Evolutionary conservation across 306 rosid genomes (phyloP).

Genomic region (Trifolium repens): DNA sequence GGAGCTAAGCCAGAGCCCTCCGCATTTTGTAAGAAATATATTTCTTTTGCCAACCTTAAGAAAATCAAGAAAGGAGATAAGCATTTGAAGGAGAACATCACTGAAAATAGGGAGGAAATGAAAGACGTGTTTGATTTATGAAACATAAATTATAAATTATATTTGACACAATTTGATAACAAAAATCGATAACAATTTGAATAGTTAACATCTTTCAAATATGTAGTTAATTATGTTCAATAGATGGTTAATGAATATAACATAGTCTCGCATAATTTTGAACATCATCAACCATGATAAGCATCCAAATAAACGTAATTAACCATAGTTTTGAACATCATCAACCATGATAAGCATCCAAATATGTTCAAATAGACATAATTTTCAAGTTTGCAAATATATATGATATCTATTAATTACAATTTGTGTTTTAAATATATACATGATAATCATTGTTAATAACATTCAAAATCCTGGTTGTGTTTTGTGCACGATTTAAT

Average conservation of each 20-base stretch:
- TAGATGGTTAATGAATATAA: background rate
- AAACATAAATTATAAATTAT: background rate
- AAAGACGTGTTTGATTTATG: background rate
- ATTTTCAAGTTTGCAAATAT: background rate
- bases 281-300: background rate
- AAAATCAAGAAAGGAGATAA: constrained; percentile 35
- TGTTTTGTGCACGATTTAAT: background rate
- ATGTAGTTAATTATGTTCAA: background rate
- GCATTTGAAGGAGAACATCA: background rate
- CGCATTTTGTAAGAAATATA: constrained; percentile 89
- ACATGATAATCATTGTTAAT: background rate
- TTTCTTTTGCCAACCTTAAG: constrained; percentile 76
- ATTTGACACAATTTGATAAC: background rate
- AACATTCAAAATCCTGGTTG: background rate
- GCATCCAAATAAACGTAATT: too few relatives aligned
- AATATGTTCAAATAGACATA: background rate
- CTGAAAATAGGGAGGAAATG: background rate
- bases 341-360: background rate
- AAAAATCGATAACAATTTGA: background rate
- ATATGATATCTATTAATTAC: background rate
- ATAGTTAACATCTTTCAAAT: background rate
- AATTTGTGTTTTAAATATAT: background rate
- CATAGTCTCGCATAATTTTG: background rate
- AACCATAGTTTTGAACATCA: too few relatives aligned
- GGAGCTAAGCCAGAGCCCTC: constrained; percentile 96